These are phyloP conservation scores for Carex pumila DNA, from an alignment of 176 grass and related monocot genomes.

Conservation along the genomic window DNA sequence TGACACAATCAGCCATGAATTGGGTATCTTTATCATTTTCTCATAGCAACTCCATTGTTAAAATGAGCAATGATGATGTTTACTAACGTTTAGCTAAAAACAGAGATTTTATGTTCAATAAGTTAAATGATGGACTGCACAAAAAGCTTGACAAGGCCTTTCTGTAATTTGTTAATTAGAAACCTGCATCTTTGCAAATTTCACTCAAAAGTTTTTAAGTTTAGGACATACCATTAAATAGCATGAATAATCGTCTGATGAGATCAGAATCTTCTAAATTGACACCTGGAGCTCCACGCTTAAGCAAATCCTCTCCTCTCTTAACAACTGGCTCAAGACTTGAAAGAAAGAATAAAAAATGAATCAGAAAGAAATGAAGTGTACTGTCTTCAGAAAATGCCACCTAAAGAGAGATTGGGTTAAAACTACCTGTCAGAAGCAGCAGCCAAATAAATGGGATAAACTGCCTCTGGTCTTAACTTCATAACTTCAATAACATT, in stretches of 20 bases:
- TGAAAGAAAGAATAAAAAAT: conserved; percentile 28
- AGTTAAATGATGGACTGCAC: not conserved
- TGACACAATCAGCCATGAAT: not conserved
- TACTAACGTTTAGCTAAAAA: not conserved
- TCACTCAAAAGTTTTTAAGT: not conserved
- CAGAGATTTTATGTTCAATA: not conserved
- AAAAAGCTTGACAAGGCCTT: not conserved
- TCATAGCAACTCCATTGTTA: not conserved
- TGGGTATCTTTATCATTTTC: not conserved
- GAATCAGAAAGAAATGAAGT: conserved; percentile 10
- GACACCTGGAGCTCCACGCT: conserved; percentile 54
- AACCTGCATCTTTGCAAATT: not conserved
- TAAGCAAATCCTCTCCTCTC: conserved; percentile 79
- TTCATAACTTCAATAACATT: conserved; percentile 86
- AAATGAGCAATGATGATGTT: not conserved
- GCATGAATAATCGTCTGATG: conserved; percentile 61
- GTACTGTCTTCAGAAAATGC: not conserved
- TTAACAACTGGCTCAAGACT: conserved; percentile 88
- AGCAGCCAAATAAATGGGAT: conserved; percentile 79
- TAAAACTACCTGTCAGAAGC: conserved; percentile 69
- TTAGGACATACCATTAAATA: conserved; percentile 68
- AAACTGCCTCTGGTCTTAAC: conserved; percentile 57
- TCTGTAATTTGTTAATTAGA: not conserved
- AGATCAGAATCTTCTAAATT: conserved; percentile 77
- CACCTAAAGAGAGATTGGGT: conserved; percentile 17